Conservation (phyloP, 805 yeast genomes). For the Grigorovia yakushimaensis region DNA sequence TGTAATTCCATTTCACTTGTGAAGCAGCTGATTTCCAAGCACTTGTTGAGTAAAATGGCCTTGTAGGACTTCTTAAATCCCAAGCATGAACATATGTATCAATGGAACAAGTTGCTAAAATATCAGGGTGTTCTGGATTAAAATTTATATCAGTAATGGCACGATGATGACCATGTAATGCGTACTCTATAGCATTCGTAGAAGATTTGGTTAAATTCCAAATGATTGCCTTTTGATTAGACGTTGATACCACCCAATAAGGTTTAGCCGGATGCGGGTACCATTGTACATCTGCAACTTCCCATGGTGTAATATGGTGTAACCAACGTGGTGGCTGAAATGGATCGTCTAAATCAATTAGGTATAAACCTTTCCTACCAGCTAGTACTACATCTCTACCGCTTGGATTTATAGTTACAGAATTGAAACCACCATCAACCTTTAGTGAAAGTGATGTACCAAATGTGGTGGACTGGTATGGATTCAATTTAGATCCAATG, state of each 20-base stretch:
- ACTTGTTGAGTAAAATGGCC: slow-evolving; percentile 71
- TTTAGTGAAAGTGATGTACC: slow-evolving; percentile 73
- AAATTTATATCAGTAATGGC: slow-evolving; percentile 95
- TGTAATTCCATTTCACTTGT: slow-evolving; percentile 88
- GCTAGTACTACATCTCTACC: slow-evolving; percentile 93
- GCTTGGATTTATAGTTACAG: slow-evolving; percentile 80
- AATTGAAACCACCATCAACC: slow-evolving; percentile 86
- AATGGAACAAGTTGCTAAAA: slow-evolving; percentile 85
- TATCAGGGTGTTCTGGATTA: slow-evolving; percentile 77
- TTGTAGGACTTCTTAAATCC: slow-evolving; percentile 77
- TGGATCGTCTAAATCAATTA: slow-evolving; percentile 93
- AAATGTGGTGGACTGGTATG: slow-evolving; percentile 43
- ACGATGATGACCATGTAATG: slow-evolving; percentile 79
- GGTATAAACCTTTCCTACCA: slow-evolving; percentile 65
- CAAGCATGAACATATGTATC: slow-evolving; percentile 82
- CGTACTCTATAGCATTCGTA: slow-evolving; percentile 70
- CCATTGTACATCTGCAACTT: slow-evolving; percentile 98
- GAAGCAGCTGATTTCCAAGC: slow-evolving; percentile 94
- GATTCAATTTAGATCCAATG: not conserved
- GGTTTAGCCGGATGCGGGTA: slow-evolving; percentile 82
- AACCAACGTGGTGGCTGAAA: slow-evolving; percentile 91
- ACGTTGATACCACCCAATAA: slow-evolving; percentile 85
- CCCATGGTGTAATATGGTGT: slow-evolving; percentile 91
- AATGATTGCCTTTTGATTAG: slow-evolving; percentile 88
- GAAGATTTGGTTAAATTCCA: slow-evolving; percentile 79